Evolutionary conservation across 495 filamentous ascomycete genomes (phyloP), one percentile per base, ranked within the genome.

Genomic region (Letharia columbiana): DNA sequence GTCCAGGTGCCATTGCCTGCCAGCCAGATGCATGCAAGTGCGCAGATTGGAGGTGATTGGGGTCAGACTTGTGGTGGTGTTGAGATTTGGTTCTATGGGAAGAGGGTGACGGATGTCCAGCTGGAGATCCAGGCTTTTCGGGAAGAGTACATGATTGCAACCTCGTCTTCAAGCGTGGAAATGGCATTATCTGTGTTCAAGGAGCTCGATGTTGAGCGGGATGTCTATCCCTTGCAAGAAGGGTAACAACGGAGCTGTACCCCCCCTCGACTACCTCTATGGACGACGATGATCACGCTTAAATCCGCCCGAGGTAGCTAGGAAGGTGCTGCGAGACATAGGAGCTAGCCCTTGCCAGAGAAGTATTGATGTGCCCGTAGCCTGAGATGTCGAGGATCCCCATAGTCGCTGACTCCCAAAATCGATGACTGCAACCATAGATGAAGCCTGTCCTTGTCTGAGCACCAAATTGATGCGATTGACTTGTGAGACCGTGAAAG

Each of bases 61-160:
- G 83, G 85, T 18, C 77, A 80, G 41, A 74, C 78, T 20, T 79
- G 85, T 61, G 76, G 65, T 7, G 80, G 82, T 58, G 79, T 85
- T 2, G 76, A 81, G 60, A 80, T 85, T 4, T 82, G 77, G 67
- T 73, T 86, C 45, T 73, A 82, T 60, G 79, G 79, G 18, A 67
- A 75, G 64, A 66, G 66, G 50, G 76, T 87, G 33, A 71, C 78
- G 37, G 77, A 86, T 74, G 82, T 87, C 20, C 73, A 75, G 69
- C 77, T 90, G 69, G 84, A 88, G 68, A 76, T 90, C 33, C 76
- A 82, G 52, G 81, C 83, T 0, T 84, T 87, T 71, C 84, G 84
- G 70, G 71, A 79, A 60, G 78, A 87, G 64, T 90, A 84, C 68
- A 82, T 90, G 69, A 74, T 90, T 68, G 84, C 80, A 17, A 83